Evolutionary conservation across 176 grass and related monocot species (phyloP).

Genomic region (Triticum turgidum): DNA sequence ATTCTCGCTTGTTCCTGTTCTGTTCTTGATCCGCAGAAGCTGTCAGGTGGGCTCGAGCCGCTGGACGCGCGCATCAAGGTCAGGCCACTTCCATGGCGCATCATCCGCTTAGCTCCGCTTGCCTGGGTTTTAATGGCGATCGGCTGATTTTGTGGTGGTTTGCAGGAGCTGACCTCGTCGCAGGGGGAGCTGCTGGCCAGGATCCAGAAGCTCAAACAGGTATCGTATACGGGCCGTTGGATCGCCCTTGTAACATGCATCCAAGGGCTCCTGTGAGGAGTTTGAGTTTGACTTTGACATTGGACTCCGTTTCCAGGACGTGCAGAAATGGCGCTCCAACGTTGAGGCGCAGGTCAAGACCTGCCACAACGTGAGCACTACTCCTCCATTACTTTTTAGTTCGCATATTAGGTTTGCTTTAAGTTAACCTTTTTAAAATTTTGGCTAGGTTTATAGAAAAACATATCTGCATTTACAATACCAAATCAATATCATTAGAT

Average conservation of each 20-base stretch:
- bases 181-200: conserved; percentile 56
- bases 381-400: too few species aligned
- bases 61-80: conserved; percentile 46
- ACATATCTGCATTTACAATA: too few species aligned
- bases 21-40: conserved; percentile 25
- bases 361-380: conserved; percentile 34
- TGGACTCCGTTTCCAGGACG: background rate
- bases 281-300: background rate
- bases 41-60: conserved; percentile 17
- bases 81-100: background rate
- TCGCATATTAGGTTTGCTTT: too few species aligned
- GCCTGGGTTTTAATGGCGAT: background rate
- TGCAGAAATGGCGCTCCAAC: background rate
- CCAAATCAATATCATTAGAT: too few species aligned
- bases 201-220: conserved; percentile 73
- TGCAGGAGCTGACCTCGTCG: conserved; percentile 72
- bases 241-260: background rate
- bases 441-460: too few species aligned
- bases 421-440: too few species aligned
- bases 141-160: background rate
- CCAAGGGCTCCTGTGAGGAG: background rate
- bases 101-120: background rate
- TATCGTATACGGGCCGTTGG: background rate
- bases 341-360: conserved; percentile 28
- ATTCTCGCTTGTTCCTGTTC: background rate